phyloP scores from a whole-genome alignment of 305 asterid genomes.

The Rubia balearica region DNA sequence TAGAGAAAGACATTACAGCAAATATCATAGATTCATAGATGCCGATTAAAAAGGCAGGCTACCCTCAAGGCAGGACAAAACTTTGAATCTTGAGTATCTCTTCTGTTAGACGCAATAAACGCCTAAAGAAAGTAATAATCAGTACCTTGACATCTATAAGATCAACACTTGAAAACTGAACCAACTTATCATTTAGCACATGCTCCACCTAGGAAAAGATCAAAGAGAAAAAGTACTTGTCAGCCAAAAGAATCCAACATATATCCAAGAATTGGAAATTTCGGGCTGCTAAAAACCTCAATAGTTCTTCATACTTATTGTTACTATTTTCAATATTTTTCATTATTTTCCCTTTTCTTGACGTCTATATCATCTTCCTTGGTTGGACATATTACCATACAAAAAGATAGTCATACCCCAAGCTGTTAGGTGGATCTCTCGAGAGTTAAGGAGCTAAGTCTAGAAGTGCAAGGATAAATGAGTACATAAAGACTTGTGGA shows the following conservation, averaged over 20 bases:
- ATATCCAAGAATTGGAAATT: not conserved
- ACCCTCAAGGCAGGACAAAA: not conserved
- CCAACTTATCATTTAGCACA: slow-evolving; percentile 54
- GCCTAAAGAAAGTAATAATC: not conserved
- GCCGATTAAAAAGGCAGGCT: not conserved
- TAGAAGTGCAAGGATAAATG: not conserved
- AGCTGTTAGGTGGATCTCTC: not conserved
- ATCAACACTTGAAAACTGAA: slow-evolving; percentile 69
- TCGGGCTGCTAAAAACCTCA: not conserved
- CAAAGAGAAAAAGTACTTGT: slow-evolving; percentile 22
- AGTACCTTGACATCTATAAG: slow-evolving; percentile 88
- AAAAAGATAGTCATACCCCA: not conserved
- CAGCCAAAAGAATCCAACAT: slow-evolving; percentile 20
- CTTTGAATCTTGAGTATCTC: not conserved
- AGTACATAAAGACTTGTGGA: slow-evolving; percentile 14
- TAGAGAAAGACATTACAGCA: not conserved
- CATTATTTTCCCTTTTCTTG: not conserved
- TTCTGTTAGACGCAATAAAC: not conserved
- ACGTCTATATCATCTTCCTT: not conserved
- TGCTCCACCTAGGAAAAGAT: slow-evolving; percentile 57
- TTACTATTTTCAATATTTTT: not conserved
- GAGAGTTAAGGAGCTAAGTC: not conserved
- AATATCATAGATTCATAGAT: not conserved
- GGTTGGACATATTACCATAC: not conserved
- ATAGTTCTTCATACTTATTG: not conserved